Percentiles rank a stretch among this genome's conserved stretches.
Conservation (phyloP, 139 green algal genomes). For the Tetradesmus lagerheimii region DNA sequence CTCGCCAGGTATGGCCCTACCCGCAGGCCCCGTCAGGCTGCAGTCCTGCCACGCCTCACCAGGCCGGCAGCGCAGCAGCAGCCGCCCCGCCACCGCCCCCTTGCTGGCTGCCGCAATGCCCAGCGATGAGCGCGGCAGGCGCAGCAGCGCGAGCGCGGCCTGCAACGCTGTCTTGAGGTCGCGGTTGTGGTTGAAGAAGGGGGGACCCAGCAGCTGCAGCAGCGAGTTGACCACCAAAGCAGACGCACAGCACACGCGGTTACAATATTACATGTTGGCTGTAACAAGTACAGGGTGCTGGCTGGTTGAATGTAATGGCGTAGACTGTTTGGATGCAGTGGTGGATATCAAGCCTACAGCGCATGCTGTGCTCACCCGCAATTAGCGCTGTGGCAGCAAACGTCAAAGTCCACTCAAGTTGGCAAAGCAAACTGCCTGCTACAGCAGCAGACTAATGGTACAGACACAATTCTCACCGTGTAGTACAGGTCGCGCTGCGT, state of each 20-base stretch:
- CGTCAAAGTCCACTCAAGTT: no score
- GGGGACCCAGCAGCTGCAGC: constrained; percentile 57
- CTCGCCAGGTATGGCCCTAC: constrained; percentile 69
- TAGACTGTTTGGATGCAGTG: no score
- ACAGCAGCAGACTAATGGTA: no score
- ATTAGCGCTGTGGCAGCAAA: background rate
- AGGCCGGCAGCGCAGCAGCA: constrained; percentile 64
- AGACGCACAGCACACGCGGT: background rate
- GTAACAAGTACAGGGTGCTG: no score
- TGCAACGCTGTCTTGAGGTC: constrained; percentile 74
- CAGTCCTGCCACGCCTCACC: constrained; percentile 67
- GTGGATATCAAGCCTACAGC: no score
- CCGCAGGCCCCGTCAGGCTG: constrained; percentile 30
- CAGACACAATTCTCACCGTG: constrained; percentile 52
- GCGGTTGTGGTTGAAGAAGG: constrained; percentile 56
- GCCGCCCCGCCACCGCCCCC: constrained; percentile 73
- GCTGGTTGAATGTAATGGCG: no score
- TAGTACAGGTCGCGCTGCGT: constrained; percentile 87
- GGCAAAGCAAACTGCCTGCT: no score
- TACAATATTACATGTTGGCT: background rate
- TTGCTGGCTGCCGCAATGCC: constrained; percentile 73
- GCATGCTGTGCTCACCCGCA: background rate
- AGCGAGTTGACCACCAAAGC: background rate
- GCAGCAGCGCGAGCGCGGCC: constrained; percentile 70
- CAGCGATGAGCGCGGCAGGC: constrained; percentile 69